These are phyloP conservation scores for Rhodotorula toruloides DNA, from an alignment of 768 basidiomycete genomes.

Conservation along the genomic window DNA sequence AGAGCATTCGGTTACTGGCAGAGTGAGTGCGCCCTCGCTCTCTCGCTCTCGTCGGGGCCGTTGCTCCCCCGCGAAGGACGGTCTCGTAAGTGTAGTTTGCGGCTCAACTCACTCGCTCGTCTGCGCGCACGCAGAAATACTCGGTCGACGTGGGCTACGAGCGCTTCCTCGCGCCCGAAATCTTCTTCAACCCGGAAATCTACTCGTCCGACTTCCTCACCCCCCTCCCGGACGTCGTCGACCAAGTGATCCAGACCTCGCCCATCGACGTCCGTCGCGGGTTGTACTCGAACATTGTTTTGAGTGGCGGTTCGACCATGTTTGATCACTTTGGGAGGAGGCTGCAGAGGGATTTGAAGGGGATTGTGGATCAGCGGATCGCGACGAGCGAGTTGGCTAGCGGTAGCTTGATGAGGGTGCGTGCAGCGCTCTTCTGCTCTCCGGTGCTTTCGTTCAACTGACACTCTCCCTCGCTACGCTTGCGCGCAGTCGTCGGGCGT, in stretches of 20 bases:
- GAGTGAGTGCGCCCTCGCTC: constrained; percentile 55
- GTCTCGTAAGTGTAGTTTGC: no score
- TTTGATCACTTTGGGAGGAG: constrained; percentile 98
- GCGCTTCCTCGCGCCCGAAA: constrained; percentile 96
- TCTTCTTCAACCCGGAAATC: constrained; percentile 99
- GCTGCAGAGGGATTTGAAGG: constrained; percentile 89
- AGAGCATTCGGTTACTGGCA: constrained; percentile 84
- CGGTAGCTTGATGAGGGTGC: constrained; percentile 69
- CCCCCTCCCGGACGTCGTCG: constrained; percentile 90
- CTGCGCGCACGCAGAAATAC: constrained; percentile 65
- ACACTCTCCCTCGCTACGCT: neutral
- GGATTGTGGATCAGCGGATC: constrained; percentile 83
- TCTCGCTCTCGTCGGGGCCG: neutral
- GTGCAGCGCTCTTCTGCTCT: constrained; percentile 29
- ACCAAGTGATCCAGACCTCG: constrained; percentile 87
- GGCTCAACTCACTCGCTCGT: no score
- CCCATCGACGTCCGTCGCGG: constrained; percentile 97
- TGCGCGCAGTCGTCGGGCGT: constrained; percentile 77
- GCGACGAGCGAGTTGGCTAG: constrained; percentile 68
- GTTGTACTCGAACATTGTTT: constrained; percentile 95
- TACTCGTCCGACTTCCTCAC: constrained; percentile 96
- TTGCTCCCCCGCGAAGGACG: no score
- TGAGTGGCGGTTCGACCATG: constrained; percentile 97
- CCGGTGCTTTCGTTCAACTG: neutral
- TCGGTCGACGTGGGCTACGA: constrained; percentile 91